phyloP scores from a whole-genome alignment of 345 rosid species.

The Microcos paniculata region DNA sequence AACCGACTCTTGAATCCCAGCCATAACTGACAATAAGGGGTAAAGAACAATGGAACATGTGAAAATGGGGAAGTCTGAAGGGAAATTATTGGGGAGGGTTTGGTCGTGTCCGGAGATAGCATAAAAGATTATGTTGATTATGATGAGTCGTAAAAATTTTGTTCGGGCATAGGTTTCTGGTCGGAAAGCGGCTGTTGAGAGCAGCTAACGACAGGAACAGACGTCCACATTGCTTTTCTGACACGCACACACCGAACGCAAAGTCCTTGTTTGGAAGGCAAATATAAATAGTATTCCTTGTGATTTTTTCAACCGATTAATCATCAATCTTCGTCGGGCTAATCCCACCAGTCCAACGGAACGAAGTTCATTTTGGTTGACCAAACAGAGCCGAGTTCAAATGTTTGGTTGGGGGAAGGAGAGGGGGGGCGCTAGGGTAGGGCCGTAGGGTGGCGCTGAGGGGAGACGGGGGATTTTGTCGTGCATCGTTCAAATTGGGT shows the following conservation, averaged over 20 bases:
- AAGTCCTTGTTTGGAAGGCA: not conserved
- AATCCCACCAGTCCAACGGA: too few species aligned
- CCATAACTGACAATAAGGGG: not conserved
- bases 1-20: not conserved
- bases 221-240: not conserved
- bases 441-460: too few species aligned
- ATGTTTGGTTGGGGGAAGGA: too few species aligned
- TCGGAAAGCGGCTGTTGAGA: not conserved
- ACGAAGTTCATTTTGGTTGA: too few species aligned
- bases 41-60: not conserved
- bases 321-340: too few species aligned
- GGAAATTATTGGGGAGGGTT: not conserved
- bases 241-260: too few species aligned
- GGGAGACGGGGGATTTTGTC: too few species aligned
- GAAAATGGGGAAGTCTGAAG: not conserved
- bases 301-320: not conserved
- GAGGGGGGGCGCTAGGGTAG: too few species aligned
- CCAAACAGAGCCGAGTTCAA: too few species aligned
- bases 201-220: not conserved
- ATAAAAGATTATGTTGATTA: not conserved
- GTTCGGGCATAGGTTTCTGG: constrained; percentile 1
- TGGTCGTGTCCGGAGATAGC: not conserved
- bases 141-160: not conserved
- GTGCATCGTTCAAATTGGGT: too few species aligned
- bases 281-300: not conserved